Evolutionary conservation across 371 early-diverging fungal genomes (phyloP).

Genomic region (Mucor racemosus): DNA sequence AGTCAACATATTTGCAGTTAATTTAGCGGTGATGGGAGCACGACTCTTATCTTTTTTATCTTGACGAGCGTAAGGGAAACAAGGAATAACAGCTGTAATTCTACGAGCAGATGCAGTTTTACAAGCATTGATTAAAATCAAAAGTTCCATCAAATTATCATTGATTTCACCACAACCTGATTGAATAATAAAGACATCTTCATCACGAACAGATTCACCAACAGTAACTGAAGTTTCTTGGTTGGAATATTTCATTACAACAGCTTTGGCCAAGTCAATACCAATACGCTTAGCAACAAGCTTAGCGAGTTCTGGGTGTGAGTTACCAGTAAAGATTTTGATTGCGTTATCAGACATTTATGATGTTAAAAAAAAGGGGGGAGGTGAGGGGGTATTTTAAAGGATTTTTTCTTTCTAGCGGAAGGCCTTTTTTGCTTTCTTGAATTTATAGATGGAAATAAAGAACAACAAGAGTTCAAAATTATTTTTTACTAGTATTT

Average conservation of each 20-base stretch:
- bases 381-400: too few relatives aligned
- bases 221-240: constrained; percentile 96
- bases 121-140: constrained; percentile 96
- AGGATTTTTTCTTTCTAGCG: too few relatives aligned
- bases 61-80: constrained; percentile 97
- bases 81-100: constrained; percentile 96
- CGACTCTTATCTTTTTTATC: constrained; percentile 95
- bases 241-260: constrained; percentile 94
- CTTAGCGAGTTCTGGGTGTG: constrained; percentile 91
- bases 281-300: constrained; percentile 90
- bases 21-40: constrained; percentile 91
- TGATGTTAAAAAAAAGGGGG: too few relatives aligned
- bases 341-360: constrained; percentile 62
- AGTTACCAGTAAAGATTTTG: constrained; percentile 97
- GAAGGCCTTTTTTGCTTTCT: too few relatives aligned
- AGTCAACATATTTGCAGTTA: constrained; percentile 95
- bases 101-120: constrained; percentile 93
- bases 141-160: constrained; percentile 95
- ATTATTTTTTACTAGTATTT: not conserved
- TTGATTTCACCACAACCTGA: constrained; percentile 91
- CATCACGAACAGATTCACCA: constrained; percentile 94
- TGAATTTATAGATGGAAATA: not conserved
- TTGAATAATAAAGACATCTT: constrained; percentile 91
- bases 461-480: not conserved
- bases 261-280: constrained; percentile 87